Conservation (phyloP, 2,329 filamentous ascomycete genomes). For the Fusarium anguioides region DNA sequence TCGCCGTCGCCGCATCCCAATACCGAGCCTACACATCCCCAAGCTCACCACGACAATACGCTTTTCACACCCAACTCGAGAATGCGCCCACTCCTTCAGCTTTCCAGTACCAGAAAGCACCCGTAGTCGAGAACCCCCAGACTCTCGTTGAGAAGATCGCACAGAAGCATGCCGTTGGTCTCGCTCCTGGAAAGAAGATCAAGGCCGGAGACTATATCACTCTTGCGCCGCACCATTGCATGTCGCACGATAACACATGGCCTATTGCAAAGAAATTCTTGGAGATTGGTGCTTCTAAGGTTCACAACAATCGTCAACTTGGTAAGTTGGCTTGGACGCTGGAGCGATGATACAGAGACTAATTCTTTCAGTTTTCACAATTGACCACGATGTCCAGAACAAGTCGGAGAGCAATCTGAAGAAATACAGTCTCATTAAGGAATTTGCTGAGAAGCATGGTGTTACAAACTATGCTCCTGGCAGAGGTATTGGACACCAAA, state of each 20-base stretch:
- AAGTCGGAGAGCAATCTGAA: conserved; percentile 80
- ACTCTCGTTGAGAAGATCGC: conserved; percentile 95
- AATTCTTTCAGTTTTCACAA: conserved; percentile 70
- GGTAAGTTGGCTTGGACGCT: conserved; percentile 1
- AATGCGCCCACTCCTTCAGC: conserved; percentile 62
- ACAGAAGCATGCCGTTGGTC: conserved; percentile 80
- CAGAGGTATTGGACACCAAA: conserved; percentile 88
- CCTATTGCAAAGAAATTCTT: conserved; percentile 81
- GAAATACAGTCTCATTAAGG: conserved; percentile 85
- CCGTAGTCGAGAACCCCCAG: conserved; percentile 62
- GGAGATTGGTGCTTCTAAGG: conserved; percentile 78
- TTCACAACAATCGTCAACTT: conserved; percentile 74
- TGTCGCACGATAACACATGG: conserved; percentile 90
- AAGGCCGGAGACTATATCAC: conserved; percentile 86
- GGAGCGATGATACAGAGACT: background rate
- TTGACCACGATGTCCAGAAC: conserved; percentile 93
- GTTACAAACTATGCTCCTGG: conserved; percentile 82
- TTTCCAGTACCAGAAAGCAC: conserved; percentile 62
- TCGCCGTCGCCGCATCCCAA: conserved; percentile 19
- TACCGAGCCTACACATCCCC: conserved; percentile 22
- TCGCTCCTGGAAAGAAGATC: conserved; percentile 80
- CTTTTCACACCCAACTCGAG: conserved; percentile 72
- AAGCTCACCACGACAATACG: conserved; percentile 21
- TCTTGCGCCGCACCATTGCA: conserved; percentile 75
- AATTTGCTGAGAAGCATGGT: conserved; percentile 82